phyloP scores from a whole-genome alignment of 225 moss, liverwort and hornwort species.

The Anthoceros angustus region DNA sequence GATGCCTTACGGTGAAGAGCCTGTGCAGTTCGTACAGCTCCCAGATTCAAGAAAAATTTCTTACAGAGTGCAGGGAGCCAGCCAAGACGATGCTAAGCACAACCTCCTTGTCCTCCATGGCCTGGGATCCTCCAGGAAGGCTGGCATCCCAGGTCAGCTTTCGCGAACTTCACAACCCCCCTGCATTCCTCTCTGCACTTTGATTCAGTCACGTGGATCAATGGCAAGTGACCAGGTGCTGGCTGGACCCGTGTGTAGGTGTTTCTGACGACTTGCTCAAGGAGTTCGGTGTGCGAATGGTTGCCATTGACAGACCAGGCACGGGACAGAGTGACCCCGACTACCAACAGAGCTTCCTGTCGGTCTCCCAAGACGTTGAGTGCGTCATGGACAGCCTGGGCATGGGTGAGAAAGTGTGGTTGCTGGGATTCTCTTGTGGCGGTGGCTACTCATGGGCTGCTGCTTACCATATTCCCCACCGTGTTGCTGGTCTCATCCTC shows the following conservation, averaged over 20 bases:
- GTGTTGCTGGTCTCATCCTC: conserved; percentile 44
- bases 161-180: neutral
- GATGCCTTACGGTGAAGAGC: neutral
- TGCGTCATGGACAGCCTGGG: conserved; percentile 29
- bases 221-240: neutral
- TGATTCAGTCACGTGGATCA: no score
- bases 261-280: conserved; percentile 28
- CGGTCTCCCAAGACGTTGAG: conserved; percentile 23
- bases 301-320: conserved; percentile 40
- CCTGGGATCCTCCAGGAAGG: conserved; percentile 39
- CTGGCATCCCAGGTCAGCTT: conserved; percentile 38
- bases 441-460: conserved; percentile 51
- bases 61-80: conserved; percentile 28
- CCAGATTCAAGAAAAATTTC: conserved; percentile 31
- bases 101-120: conserved; percentile 41
- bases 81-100: conserved; percentile 13
- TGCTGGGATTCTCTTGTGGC: conserved; percentile 47
- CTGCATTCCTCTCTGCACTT: no score
- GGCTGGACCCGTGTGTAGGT: conserved; percentile 14
- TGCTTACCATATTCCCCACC: conserved; percentile 42
- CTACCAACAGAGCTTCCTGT: conserved; percentile 24
- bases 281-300: conserved; percentile 35
- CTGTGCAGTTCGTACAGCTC: conserved; percentile 17
- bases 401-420: conserved; percentile 32
- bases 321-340: conserved; percentile 36